phyloP scores from a whole-genome alignment of 805 yeast genomes.

The Barnettozyma sucrosica region DNA sequence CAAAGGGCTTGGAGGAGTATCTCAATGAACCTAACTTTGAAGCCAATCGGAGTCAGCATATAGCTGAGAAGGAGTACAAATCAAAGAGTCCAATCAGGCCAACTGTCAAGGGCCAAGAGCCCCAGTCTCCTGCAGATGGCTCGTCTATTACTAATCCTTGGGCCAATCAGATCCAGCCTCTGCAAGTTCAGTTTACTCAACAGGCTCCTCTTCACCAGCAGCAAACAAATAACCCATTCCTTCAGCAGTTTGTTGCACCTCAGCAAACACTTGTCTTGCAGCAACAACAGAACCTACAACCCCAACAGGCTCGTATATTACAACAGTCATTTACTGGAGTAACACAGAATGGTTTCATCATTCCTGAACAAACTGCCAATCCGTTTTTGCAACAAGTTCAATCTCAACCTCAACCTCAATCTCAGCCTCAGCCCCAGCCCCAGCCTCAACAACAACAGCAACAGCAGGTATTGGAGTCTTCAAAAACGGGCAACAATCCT shows the following conservation, averaged over 20 bases:
- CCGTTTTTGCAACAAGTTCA: constrained; percentile 18
- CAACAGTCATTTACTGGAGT: constrained; percentile 2
- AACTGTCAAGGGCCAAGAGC: background rate
- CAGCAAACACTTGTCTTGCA: constrained; percentile 17
- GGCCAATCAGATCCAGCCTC: constrained; percentile 28
- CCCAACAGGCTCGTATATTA: constrained; percentile 12
- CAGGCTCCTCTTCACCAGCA: constrained; percentile 19
- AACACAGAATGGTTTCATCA: background rate
- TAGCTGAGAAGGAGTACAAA: constrained; percentile 55
- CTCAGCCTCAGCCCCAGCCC: constrained; percentile 12
- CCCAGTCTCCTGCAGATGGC: background rate
- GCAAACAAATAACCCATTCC: constrained; percentile 18
- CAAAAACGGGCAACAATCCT: constrained; percentile 27
- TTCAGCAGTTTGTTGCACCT: constrained; percentile 9
- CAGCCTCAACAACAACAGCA: constrained; percentile 25
- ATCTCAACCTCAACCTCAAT: constrained; percentile 9
- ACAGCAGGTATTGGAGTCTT: constrained; percentile 9
- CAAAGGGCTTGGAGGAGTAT: constrained; percentile 82
- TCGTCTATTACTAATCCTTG: constrained; percentile 10
- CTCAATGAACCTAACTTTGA: constrained; percentile 83
- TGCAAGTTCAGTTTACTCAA: constrained; percentile 25
- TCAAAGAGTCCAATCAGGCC: constrained; percentile 7
- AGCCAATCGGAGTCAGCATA: constrained; percentile 66
- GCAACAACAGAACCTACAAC: constrained; percentile 13
- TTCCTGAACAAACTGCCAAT: constrained; percentile 1